phyloP scores from a whole-genome alignment of 2,329 filamentous ascomycete species.

The Cryphonectria naterciae region DNA sequence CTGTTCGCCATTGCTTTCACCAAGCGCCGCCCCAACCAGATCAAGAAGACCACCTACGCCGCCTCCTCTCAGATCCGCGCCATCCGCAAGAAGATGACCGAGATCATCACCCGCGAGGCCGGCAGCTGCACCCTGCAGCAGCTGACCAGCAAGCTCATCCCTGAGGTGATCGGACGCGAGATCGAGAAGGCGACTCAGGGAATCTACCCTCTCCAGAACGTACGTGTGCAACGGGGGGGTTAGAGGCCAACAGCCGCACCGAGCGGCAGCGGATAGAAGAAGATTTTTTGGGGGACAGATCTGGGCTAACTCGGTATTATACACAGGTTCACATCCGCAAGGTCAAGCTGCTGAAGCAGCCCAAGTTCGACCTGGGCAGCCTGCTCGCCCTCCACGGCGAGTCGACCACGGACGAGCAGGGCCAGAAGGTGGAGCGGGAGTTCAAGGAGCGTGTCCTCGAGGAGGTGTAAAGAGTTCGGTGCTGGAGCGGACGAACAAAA shows the following conservation, averaged over 20 bases:
- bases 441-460: slow-evolving; percentile 99
- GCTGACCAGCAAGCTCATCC: slow-evolving; percentile 98
- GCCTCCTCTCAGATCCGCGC: slow-evolving; percentile 94
- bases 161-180: slow-evolving; percentile 98
- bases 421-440: slow-evolving; percentile 98
- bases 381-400: slow-evolving; percentile 97
- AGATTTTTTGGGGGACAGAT: neutral
- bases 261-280: neutral
- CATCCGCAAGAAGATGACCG: slow-evolving; percentile 99
- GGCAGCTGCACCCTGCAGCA: slow-evolving; percentile 92
- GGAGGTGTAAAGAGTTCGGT: slow-evolving; percentile 73
- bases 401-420: slow-evolving; percentile 92
- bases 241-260: neutral
- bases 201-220: slow-evolving; percentile 99
- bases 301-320: slow-evolving; percentile 28
- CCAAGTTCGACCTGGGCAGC: slow-evolving; percentile 98
- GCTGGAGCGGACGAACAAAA: slow-evolving; percentile 41
- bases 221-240: slow-evolving; percentile 48
- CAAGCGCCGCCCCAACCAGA: slow-evolving; percentile 98
- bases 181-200: slow-evolving; percentile 99
- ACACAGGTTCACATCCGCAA: slow-evolving; percentile 97
- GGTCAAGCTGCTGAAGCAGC: slow-evolving; percentile 98
- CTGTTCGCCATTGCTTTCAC: slow-evolving; percentile 99
- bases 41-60: slow-evolving; percentile 99
- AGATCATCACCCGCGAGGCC: slow-evolving; percentile 98